Evolutionary conservation across 1,139 yeast species (phyloP), one percentile per base, ranked within the genome.

Genomic region (Tardiomyces blankii): DNA sequence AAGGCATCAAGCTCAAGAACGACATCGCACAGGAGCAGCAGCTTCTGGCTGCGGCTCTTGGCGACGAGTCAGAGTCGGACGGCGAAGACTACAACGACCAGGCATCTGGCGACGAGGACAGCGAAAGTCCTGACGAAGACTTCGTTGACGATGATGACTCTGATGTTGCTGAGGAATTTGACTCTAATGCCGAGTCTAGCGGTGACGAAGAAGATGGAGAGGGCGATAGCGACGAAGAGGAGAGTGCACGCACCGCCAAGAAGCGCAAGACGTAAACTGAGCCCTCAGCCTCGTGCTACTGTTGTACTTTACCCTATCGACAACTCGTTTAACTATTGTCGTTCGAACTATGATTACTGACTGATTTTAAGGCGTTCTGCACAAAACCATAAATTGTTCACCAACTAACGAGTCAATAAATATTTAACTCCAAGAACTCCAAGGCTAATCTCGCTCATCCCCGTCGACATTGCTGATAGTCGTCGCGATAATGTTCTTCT

Each of bases 1-100:
- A 86, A 73, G 85, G 84, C 45, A 68, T 91, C 51, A 74, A 78
- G 54, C 85, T 91, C 47, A 83, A 82, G 69, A 88, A 89, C 62
- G 97, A 91, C 61, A 93, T 87, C 54, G 86, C 81, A 57, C 84
- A 87, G 50, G 94, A 91, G 42, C 85, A 87, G 65, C 81, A 81
- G 45, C 74, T 83, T 70, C 68, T 88, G 59, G 85, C 84, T 42
- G 80, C 80, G 52, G 93, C 86, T 13, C 73, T 86, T 61, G 85
- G 77, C 41, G 85, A 77, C 43, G 83, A 77, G 28, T 82, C 73
- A 45, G 86, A 77, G 48, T 84, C 79, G 56, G 87, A 78, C 44
- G 82, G 73, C 49, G 71, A 64, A 45, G 62, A 59, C 4, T 21
- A 43, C 43, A 54, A 51, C 44, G 65, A 56, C 39, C 49, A 63